Percentiles rank a stretch among this genome's conserved stretches.
Conservation (phyloP, 1,139 yeast species). For the Trichomonascaceae sp. region DNA sequence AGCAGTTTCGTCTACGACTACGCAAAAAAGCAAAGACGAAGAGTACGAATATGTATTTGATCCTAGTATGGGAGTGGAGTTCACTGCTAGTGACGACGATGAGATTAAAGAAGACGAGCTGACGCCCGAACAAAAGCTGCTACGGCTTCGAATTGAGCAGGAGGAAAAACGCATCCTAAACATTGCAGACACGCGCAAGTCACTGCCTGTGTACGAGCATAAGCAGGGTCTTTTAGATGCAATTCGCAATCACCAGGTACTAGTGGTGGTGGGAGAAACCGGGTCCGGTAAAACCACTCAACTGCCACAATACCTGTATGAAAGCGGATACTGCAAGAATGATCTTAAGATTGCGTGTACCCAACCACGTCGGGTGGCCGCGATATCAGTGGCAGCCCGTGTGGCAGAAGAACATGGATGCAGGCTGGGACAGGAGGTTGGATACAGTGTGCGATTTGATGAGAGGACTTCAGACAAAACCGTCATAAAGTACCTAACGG, state of each 20-base stretch:
- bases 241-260: constrained; percentile 51
- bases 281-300: constrained; percentile 98
- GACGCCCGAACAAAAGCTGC: constrained; percentile 16
- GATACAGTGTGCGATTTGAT: constrained; percentile 80
- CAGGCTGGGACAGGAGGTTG: constrained; percentile 64
- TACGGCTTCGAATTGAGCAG: constrained; percentile 27
- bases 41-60: constrained; percentile 77
- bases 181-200: constrained; percentile 40
- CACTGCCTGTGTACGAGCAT: constrained; percentile 66
- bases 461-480: constrained; percentile 56
- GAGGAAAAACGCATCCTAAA: constrained; percentile 32
- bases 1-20: constrained; percentile 24
- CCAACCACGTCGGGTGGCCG: constrained; percentile 94
- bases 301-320: constrained; percentile 76
- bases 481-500: constrained; percentile 74
- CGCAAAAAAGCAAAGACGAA: constrained; percentile 21
- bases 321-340: constrained; percentile 55
- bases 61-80: constrained; percentile 58
- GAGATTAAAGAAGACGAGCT: constrained; percentile 2
- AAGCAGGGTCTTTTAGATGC: constrained; percentile 51
- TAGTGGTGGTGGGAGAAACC: constrained; percentile 91
- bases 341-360: constrained; percentile 69
- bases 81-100: constrained; percentile 25
- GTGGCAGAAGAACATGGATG: constrained; percentile 81
- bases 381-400: constrained; percentile 82